Conservation (phyloP, 2,329 filamentous ascomycete species). For the Penicillium brevicompactum region DNA sequence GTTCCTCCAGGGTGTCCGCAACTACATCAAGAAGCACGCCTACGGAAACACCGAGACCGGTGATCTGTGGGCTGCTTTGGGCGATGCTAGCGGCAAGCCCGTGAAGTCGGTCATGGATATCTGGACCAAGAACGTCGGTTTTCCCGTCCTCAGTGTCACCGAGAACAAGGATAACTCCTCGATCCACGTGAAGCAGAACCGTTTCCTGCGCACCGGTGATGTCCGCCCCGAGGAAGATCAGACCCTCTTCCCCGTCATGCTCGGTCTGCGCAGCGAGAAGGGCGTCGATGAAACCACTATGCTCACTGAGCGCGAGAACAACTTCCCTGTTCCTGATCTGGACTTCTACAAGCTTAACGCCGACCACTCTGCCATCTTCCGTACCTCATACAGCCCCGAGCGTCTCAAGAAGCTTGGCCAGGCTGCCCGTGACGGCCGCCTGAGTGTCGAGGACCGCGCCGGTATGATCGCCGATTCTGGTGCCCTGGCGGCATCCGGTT, state of each 20-base stretch:
- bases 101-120: slow-evolving; percentile 89
- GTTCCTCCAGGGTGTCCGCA: slow-evolving; percentile 88
- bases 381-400: slow-evolving; percentile 82
- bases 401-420: slow-evolving; percentile 84
- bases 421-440: slow-evolving; percentile 76
- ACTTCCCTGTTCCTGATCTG: slow-evolving; percentile 74
- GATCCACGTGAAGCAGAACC: slow-evolving; percentile 90
- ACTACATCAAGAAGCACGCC: slow-evolving; percentile 94
- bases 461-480: slow-evolving; percentile 95
- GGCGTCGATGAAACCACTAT: slow-evolving; percentile 78
- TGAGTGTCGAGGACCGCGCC: slow-evolving; percentile 86
- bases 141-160: slow-evolving; percentile 84
- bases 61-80: slow-evolving; percentile 86
- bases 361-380: slow-evolving; percentile 89
- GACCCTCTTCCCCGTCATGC: slow-evolving; percentile 84
- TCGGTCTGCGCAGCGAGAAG: slow-evolving; percentile 81
- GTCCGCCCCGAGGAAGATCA: slow-evolving; percentile 91
- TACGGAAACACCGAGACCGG: slow-evolving; percentile 91
- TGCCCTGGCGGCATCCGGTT: slow-evolving; percentile 84
- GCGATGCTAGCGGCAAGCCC: slow-evolving; percentile 86
- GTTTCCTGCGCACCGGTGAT: slow-evolving; percentile 89
- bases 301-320: slow-evolving; percentile 70
- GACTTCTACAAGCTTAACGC: slow-evolving; percentile 98
- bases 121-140: slow-evolving; percentile 97
- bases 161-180: slow-evolving; percentile 70